These are phyloP conservation scores for Angomonas desouzai DNA, from an alignment of 208 protist genomes.

Conservation along the genomic window DNA sequence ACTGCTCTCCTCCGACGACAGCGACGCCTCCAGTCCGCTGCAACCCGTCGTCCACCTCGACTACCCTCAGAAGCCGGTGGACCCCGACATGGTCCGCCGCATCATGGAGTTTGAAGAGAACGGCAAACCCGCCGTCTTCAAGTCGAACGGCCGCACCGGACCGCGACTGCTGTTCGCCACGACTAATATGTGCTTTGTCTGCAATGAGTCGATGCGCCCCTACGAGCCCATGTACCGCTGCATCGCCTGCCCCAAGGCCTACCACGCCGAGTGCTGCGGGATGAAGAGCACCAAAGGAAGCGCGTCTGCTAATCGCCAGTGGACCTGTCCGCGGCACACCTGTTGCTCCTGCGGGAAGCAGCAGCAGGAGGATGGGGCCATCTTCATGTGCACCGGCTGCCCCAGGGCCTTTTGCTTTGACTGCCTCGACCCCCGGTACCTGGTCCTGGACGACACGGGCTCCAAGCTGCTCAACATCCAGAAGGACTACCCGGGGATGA, in stretches of 20 bases:
- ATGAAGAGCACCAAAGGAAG: constrained; percentile 30
- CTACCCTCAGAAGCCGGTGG: constrained; percentile 40
- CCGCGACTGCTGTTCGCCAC: constrained; percentile 13
- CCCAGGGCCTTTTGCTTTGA: constrained; percentile 83
- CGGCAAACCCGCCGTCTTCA: not conserved
- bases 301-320: constrained; percentile 35
- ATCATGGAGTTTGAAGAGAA: constrained; percentile 3
- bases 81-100: constrained; percentile 28
- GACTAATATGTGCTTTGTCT: constrained; percentile 69
- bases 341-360: constrained; percentile 62
- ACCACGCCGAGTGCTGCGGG: constrained; percentile 73
- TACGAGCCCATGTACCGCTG: constrained; percentile 83
- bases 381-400: constrained; percentile 83
- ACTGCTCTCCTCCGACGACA: not conserved
- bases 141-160: not conserved
- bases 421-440: constrained; percentile 74
- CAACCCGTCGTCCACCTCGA: constrained; percentile 14
- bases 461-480: constrained; percentile 57
- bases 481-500: constrained; percentile 69
- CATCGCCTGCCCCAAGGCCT: constrained; percentile 73
- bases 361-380: constrained; percentile 55
- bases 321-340: constrained; percentile 71
- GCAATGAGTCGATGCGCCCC: constrained; percentile 69
- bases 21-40: not conserved
- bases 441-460: constrained; percentile 59